A percentile compares a stretch with the other conserved stretches of the same genome.
phyloP scores from a whole-genome alignment of 169 alveolate species.

The Plasmodium chabaudi region DNA sequence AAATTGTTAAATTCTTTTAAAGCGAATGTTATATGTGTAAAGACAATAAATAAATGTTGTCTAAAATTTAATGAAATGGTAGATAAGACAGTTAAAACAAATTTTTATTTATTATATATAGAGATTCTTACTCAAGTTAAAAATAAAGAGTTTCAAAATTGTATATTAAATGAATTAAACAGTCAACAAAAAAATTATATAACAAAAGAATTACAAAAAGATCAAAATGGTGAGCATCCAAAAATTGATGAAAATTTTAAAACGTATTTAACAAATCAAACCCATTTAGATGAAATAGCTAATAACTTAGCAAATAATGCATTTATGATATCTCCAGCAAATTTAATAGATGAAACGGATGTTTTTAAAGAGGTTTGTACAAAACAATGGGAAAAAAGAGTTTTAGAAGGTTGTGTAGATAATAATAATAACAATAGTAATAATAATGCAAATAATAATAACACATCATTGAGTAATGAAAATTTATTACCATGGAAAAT shows the following conservation, averaged over 20 bases:
- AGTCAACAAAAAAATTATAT: conserved; percentile 69
- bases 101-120: conserved; percentile 58
- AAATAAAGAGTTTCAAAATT: conserved; percentile 46
- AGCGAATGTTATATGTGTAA: conserved; percentile 53
- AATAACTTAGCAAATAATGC: background rate
- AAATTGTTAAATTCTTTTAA: conserved; percentile 33
- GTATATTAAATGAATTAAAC: conserved; percentile 37
- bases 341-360: conserved; percentile 50
- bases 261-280: conserved; percentile 8
- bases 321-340: background rate
- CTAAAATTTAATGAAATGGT: conserved; percentile 67
- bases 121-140: conserved; percentile 41
- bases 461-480: conserved; percentile 58
- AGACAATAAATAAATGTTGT: conserved; percentile 56
- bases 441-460: background rate
- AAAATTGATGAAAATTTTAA: background rate
- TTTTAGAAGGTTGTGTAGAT: conserved; percentile 64
- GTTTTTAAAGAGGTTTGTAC: conserved; percentile 66
- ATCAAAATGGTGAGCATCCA: conserved; percentile 4
- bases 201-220: conserved; percentile 65
- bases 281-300: background rate
- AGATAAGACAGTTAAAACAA: conserved; percentile 57
- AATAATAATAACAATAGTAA: conserved; percentile 1
- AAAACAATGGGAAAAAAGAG: conserved; percentile 76
- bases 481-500: conserved; percentile 76